Evolutionary conservation across 352 stramenopile genomes (phyloP).

Genomic region (Globisporangium apiculatum): DNA sequence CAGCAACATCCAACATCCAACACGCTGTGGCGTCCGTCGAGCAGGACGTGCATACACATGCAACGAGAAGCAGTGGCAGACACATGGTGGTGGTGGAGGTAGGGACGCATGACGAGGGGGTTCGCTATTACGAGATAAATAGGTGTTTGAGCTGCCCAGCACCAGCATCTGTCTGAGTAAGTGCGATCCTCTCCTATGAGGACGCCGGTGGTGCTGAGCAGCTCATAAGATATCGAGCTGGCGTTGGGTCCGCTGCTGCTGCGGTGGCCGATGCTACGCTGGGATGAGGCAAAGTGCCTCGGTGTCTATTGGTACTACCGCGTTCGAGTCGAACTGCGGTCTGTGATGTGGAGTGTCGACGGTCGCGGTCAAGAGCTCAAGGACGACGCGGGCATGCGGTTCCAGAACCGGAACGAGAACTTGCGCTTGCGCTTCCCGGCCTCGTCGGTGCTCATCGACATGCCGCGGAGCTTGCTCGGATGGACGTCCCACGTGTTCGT

Average conservation of each 20-base stretch:
- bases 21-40: too few species aligned
- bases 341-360: not conserved
- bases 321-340: too few species aligned
- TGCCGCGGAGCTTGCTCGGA: slow-evolving; percentile 44
- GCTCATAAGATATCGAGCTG: not conserved
- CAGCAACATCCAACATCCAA: too few species aligned
- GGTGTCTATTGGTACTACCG: slow-evolving; percentile 1
- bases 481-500: slow-evolving; percentile 30
- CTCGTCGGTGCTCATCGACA: slow-evolving; percentile 50
- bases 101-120: not conserved
- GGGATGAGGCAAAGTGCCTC: not conserved
- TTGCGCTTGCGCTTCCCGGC: slow-evolving; percentile 53
- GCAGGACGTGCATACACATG: not conserved
- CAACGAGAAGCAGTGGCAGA: too few species aligned
- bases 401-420: slow-evolving; percentile 71
- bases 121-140: slow-evolving; percentile 2
- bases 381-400: slow-evolving; percentile 6
- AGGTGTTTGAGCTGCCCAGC: not conserved
- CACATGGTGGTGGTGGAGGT: too few species aligned
- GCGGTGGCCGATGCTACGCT: not conserved
- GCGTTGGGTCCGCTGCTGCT: not conserved
- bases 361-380: not conserved
- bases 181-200: not conserved
- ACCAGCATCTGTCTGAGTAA: not conserved
- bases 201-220: not conserved